Evolutionary conservation across 345 rosid species (phyloP).

Genomic region (Corchorus capsularis): DNA sequence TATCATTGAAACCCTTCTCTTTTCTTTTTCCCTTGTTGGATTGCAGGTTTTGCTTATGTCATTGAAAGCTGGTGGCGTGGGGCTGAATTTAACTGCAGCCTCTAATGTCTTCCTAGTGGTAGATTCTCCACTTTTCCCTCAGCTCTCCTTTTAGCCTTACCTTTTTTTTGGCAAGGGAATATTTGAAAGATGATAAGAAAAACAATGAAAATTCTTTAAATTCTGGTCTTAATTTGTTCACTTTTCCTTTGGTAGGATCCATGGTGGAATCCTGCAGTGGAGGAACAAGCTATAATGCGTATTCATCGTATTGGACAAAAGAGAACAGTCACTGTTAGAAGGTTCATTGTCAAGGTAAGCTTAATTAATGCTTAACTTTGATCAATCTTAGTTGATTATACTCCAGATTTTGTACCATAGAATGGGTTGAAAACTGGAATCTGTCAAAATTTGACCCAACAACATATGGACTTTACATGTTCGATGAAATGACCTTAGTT

Average conservation of each 20-base stretch:
- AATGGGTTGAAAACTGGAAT: background rate
- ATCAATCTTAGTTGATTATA: background rate
- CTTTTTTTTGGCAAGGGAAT: background rate
- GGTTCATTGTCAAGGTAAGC: conserved; percentile 59
- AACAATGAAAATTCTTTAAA: background rate
- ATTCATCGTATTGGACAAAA: conserved; percentile 70
- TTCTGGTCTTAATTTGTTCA: background rate
- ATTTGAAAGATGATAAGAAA: background rate
- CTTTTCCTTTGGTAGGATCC: conserved; percentile 46
- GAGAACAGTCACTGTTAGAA: conserved; percentile 50
- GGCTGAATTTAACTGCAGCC: conserved; percentile 70
- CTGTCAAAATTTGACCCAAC: background rate
- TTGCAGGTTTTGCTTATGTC: conserved; percentile 64
- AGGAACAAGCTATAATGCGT: conserved; percentile 70
- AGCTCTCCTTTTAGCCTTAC: background rate
- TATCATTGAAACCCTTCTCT: background rate
- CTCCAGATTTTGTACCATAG: background rate
- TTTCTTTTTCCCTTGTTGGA: conserved; percentile 20
- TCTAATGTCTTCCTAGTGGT: conserved; percentile 69
- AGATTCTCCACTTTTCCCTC: background rate
- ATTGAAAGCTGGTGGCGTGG: conserved; percentile 71
- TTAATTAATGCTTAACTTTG: background rate
- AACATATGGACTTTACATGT: background rate
- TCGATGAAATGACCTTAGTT: background rate
- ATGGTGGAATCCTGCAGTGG: conserved; percentile 81